These are phyloP conservation scores for Rhododendron simsii DNA, from an alignment of 148 eudicot genomes.

Conservation along the genomic window DNA sequence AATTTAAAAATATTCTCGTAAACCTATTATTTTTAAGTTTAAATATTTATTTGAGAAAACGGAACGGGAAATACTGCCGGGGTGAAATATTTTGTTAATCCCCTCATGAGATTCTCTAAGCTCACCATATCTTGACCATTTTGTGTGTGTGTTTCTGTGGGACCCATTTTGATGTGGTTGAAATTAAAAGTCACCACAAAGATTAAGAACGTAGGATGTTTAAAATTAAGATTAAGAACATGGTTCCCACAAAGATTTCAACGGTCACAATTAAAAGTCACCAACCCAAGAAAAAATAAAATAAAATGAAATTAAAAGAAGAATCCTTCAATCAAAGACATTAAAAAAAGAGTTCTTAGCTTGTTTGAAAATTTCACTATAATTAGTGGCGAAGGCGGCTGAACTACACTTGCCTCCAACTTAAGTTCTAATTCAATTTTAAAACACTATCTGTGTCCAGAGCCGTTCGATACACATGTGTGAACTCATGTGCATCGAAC, in stretches of 20 bases:
- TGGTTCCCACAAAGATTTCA: not conserved
- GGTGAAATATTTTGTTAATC: not conserved
- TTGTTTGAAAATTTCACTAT: not conserved
- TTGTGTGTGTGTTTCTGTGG: not conserved
- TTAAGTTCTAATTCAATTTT: not conserved
- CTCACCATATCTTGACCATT: not conserved
- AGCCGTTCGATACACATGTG: too few relatives aligned
- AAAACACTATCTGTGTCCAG: too few relatives aligned
- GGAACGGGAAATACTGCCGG: too few relatives aligned
- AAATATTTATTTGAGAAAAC: too few relatives aligned
- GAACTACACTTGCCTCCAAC: not conserved
- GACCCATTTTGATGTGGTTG: not conserved
- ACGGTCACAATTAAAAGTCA: not conserved
- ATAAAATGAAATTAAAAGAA: not conserved
- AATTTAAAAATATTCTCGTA: too few relatives aligned
- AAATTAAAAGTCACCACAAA: not conserved
- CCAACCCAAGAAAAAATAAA: not conserved
- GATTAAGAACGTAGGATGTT: too few relatives aligned
- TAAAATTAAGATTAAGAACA: not conserved
- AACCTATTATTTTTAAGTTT: too few relatives aligned
- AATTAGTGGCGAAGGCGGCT: not conserved
- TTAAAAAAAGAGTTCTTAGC: not conserved
- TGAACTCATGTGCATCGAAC: too few relatives aligned
- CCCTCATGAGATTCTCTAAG: not conserved
- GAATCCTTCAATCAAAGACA: not conserved